Evolutionary conservation across 441 rosid species (phyloP), one percentile per base, ranked within the genome.

Genomic region (Macaranga tanarius): DNA sequence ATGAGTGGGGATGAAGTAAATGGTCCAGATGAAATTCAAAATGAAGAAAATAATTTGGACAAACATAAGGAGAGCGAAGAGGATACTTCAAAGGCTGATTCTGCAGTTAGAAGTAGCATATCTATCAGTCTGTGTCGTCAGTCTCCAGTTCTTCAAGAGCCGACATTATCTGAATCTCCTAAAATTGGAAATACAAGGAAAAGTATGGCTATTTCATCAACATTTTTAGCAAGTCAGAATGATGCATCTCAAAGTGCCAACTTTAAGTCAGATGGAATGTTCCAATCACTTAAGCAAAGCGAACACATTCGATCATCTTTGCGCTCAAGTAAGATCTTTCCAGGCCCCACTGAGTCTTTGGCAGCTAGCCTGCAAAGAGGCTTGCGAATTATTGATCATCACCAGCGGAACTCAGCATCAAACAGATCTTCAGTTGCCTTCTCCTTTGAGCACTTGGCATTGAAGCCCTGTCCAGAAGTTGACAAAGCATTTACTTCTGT

Each of bases 291-390:
- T 69, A 80, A 70, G 75, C 85, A 83, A 62, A 86, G 84, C 75
- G 93, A 85, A 76, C 84, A 84, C 55, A 76, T 86, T 61, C 80
- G 89, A 65, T 84, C 95, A 72, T 95, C 99, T 65, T 74, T 91
- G 83, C 85, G 73, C 54, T 81, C 90, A 54, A 91, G 97, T 89
- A 90, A 87, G 78, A 55, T 85, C 20, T 81, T 84, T 79, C 77
- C 80, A 67, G 89, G 92, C 50, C 88, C 95, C 34, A 81, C 99
- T 10, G 95, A 94, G 52, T 87, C 90, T 72, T 82, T 95, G 81
- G 98, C 97, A 52, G 94, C 94, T 23, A 93, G 98, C 81, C 97
- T 95, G 68, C 92, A 80, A 57, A 92, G 94, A 81, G 98, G 99
- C 75, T 77, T 91, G 86, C 87, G 91, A 81, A 86, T 89, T 69